Evolutionary conservation across 2,329 filamentous ascomycete species (phyloP), one percentile per base, ranked within the genome.

Genomic region (Fusarium odoratissimum): DNA sequence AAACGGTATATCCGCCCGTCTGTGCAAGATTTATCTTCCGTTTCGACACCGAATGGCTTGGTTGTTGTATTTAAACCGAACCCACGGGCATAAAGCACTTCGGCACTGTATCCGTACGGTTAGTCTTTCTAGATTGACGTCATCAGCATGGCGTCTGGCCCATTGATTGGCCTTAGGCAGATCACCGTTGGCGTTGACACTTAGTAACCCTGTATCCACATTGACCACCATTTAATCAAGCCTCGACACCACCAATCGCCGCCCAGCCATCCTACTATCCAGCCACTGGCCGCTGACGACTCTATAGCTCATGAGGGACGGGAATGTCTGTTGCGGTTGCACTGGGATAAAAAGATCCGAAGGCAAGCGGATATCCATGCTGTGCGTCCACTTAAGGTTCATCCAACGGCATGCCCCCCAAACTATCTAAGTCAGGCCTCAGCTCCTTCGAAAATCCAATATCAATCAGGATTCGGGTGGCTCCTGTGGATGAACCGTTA

Each of bases 401-500:
- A 54, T 51, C 41, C 52, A 44, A 46, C 59, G 54, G 45, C 13
- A 51, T 28, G 28, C 40, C 33, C 17, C 25, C 31, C 31, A 52
- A n/a, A 19, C 19, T 28, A 35, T 25, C 33, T 38, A 35, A 63
- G 37, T 23, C 21, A 38, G 54, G 40, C 41, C 21, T 56, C 33
- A 30, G n/a, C 57, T 35, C 30, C n/a, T 23, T 33, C 21, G 31
- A 40, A 23, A n/a, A 37, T 23, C 28, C 46, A 23, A 35, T 51
- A 35, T 35, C 30, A 31, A 25, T 49, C 30, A 13, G 42, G 23
- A 66, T 44, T 58, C 23, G 17, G n/a, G 28, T 33, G 48, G 64
- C 64, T 73, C 46, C 60, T 75, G 77, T 79, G 77, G 76, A 74
- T 71, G 69, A 65, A 70, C 51, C 66, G 68, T 77, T 79, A 79